Percentiles rank a stretch among this genome's conserved stretches.
Conservation (phyloP, 176 grass and related monocot genomes). For the Musa itinerans region DNA sequence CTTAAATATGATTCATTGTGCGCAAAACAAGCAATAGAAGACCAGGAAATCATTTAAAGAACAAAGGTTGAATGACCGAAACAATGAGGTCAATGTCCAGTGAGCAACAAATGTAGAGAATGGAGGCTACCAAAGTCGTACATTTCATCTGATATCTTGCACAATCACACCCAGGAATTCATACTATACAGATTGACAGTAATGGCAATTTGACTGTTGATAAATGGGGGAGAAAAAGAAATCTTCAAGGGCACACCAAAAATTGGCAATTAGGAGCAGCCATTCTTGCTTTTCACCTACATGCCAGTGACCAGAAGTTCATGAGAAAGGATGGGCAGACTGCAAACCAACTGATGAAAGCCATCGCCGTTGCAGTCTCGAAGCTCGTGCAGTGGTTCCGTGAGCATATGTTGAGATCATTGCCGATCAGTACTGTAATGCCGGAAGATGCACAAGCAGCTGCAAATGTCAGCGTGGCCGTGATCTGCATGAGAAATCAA, state of each 20-base stretch:
- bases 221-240: background rate
- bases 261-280: background rate
- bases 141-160: background rate
- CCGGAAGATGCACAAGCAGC: slow-evolving; percentile 66
- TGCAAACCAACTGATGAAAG: slow-evolving; percentile 76
- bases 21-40: too few relatives aligned
- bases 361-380: slow-evolving; percentile 60
- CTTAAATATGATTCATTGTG: too few relatives aligned
- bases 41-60: too few relatives aligned
- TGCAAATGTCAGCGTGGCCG: slow-evolving; percentile 44
- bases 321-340: slow-evolving; percentile 47
- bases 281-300: slow-evolving; percentile 24
- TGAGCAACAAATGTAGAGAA: background rate
- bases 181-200: background rate
- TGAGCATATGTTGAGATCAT: slow-evolving; percentile 59
- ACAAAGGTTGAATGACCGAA: too few relatives aligned
- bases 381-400: slow-evolving; percentile 70
- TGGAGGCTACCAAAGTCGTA: background rate
- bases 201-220: background rate
- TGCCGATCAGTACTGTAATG: slow-evolving; percentile 67
- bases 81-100: background rate
- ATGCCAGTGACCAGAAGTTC: slow-evolving; percentile 61
- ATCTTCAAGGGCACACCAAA: background rate
- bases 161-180: background rate
- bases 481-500: slow-evolving; percentile 44